phyloP scores from a whole-genome alignment of 73 alveolate species.

The Tetrahymena elliotti region DNA sequence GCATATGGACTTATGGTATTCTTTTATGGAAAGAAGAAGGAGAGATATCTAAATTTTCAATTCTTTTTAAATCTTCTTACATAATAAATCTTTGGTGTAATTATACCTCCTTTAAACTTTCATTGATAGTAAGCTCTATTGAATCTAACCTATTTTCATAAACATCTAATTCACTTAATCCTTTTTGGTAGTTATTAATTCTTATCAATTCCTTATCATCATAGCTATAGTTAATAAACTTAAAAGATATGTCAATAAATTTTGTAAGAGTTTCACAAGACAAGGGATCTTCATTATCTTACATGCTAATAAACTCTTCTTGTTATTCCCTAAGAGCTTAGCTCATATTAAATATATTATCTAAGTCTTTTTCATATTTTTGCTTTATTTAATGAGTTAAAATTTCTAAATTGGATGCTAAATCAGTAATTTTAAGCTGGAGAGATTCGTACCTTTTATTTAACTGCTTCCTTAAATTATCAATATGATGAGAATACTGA shows the following conservation, averaged over 20 bases:
- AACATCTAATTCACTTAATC: background rate
- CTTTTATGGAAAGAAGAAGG: background rate
- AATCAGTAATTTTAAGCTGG: background rate
- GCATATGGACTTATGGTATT: background rate
- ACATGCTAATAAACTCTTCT: background rate
- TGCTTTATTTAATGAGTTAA: background rate
- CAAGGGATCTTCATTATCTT: background rate
- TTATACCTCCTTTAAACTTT: background rate
- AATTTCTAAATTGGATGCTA: background rate
- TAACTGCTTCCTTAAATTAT: background rate
- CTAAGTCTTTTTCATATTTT: background rate
- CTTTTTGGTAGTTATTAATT: background rate
- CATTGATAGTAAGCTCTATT: background rate
- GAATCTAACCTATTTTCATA: background rate
- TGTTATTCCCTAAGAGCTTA: background rate
- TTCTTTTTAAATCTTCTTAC: background rate
- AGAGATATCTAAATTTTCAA: background rate
- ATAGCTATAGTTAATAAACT: background rate
- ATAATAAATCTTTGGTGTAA: background rate
- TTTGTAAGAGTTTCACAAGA: background rate
- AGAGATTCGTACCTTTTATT: background rate
- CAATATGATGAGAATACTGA: background rate
- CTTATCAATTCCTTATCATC: background rate
- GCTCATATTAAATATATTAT: background rate
- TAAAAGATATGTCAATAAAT: background rate